A percentile compares a stretch with the other conserved stretches of the same genome.
phyloP scores from a whole-genome alignment of 2,329 filamentous ascomycete genomes.

The Botryosphaeria dothidea region DNA sequence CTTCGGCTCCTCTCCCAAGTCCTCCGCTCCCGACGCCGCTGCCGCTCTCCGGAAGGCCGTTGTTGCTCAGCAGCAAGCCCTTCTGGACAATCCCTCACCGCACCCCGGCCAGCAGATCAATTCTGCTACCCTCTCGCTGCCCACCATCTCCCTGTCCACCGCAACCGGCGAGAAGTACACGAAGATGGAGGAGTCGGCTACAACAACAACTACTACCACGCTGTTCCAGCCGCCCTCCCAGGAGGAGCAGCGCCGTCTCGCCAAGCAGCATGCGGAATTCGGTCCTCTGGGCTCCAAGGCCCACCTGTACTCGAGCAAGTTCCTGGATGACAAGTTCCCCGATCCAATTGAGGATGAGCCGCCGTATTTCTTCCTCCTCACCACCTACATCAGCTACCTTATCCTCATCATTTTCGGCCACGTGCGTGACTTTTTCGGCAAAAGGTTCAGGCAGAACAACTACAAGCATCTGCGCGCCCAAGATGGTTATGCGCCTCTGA shows the following conservation, averaged over 20 bases:
- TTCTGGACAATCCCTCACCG: slow-evolving; percentile 64
- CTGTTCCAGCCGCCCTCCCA: slow-evolving; percentile 86
- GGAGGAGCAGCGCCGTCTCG: slow-evolving; percentile 75
- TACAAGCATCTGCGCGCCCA: slow-evolving; percentile 80
- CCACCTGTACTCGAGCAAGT: slow-evolving; percentile 87
- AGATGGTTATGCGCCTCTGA: slow-evolving; percentile 91
- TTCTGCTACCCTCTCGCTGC: slow-evolving; percentile 73
- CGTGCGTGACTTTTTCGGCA: slow-evolving; percentile 95
- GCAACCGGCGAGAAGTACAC: slow-evolving; percentile 68
- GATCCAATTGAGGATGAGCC: slow-evolving; percentile 92
- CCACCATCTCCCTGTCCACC: slow-evolving; percentile 88
- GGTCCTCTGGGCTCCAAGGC: slow-evolving; percentile 77
- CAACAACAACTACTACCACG: slow-evolving; percentile 38
- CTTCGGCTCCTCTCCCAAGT: slow-evolving; percentile 79
- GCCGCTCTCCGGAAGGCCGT: slow-evolving; percentile 68
- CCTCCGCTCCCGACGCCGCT: slow-evolving; percentile 56
- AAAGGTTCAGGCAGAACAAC: slow-evolving; percentile 84
- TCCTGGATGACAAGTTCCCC: slow-evolving; percentile 76
- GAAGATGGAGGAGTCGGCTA: slow-evolving; percentile 64
- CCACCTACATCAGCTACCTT: slow-evolving; percentile 97
- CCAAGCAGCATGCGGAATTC: slow-evolving; percentile 84
- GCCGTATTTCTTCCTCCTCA: slow-evolving; percentile 94
- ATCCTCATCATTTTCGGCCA: slow-evolving; percentile 95
- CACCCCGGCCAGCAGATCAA: slow-evolving; percentile 59
- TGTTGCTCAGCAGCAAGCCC: slow-evolving; percentile 56